A percentile compares a stretch with the other conserved stretches of the same genome.
Conservation (phyloP, 345 rosid genomes). For the Acer yangbiense region DNA sequence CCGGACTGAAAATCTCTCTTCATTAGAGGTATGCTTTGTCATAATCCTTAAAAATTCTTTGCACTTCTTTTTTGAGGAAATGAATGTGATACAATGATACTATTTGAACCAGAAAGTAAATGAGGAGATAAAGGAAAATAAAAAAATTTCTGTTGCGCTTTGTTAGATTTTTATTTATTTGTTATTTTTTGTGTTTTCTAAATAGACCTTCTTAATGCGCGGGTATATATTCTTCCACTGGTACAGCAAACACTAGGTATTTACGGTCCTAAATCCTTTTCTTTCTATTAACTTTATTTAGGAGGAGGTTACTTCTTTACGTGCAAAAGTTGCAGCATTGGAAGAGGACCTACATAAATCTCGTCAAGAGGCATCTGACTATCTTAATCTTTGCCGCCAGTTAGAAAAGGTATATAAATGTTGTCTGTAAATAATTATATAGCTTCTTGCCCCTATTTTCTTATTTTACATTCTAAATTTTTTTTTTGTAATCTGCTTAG, state of each 20-base stretch:
- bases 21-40: slow-evolving; percentile 53
- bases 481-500: slow-evolving; percentile 42
- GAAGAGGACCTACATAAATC: slow-evolving; percentile 86
- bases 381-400: slow-evolving; percentile 50
- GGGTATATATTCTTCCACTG: not conserved
- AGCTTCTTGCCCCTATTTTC: slow-evolving; percentile 10
- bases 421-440: slow-evolving; percentile 7
- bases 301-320: slow-evolving; percentile 76
- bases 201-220: not conserved
- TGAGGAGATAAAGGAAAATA: not conserved
- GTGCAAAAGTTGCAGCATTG: slow-evolving; percentile 58
- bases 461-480: slow-evolving; percentile 10
- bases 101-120: slow-evolving; percentile 13
- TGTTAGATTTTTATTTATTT: not conserved
- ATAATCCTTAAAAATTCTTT: not conserved
- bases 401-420: slow-evolving; percentile 69
- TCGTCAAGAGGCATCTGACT: slow-evolving; percentile 67
- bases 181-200: not conserved
- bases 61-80: not conserved
- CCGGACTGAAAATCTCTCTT: slow-evolving; percentile 45
- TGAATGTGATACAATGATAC: slow-evolving; percentile 1
- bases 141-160: not conserved
- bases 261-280: slow-evolving; percentile 14
- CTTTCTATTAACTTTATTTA: slow-evolving; percentile 36
- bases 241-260: not conserved